These are phyloP conservation scores for Tinospora cordifolia DNA, from an alignment of 164 flowering plant species.

Conservation along the genomic window DNA sequence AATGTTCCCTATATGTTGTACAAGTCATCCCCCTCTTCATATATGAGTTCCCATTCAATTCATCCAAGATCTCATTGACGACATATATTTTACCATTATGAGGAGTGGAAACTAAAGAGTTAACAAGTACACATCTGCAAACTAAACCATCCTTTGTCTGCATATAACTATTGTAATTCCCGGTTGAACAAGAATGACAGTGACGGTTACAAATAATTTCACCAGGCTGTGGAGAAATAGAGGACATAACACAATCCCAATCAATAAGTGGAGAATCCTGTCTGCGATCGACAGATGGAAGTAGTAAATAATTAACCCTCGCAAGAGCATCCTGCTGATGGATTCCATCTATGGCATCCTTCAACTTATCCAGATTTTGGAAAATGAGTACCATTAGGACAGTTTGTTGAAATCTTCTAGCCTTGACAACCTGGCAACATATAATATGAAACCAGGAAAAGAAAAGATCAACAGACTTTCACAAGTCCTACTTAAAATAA, in stretches of 20 bases:
- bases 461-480: too few species aligned
- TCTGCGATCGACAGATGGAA: conserved; percentile 33
- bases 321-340: conserved; percentile 11
- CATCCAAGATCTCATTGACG: conserved; percentile 32
- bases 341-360: conserved; percentile 20
- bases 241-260: conserved; percentile 47
- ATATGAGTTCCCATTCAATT: conserved; percentile 44
- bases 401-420: conserved; percentile 51
- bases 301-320: conserved; percentile 50
- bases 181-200: conserved; percentile 10
- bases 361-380: conserved; percentile 28
- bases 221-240: conserved; percentile 16
- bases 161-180: conserved; percentile 16
- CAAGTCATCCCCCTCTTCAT: conserved; percentile 24
- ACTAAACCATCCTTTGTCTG: conserved; percentile 41
- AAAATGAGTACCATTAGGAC: conserved; percentile 48
- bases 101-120: conserved; percentile 68
- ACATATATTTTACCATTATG: conserved; percentile 57
- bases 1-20: conserved; percentile 47
- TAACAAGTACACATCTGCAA: conserved; percentile 42
- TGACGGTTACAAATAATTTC: conserved; percentile 12
- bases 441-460: neutral
- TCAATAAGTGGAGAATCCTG: conserved; percentile 22
- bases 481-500: too few species aligned
- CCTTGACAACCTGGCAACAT: conserved; percentile 43